phyloP scores from a whole-genome alignment of 129 eudicot species.

The Smallanthus sonchifolius region DNA sequence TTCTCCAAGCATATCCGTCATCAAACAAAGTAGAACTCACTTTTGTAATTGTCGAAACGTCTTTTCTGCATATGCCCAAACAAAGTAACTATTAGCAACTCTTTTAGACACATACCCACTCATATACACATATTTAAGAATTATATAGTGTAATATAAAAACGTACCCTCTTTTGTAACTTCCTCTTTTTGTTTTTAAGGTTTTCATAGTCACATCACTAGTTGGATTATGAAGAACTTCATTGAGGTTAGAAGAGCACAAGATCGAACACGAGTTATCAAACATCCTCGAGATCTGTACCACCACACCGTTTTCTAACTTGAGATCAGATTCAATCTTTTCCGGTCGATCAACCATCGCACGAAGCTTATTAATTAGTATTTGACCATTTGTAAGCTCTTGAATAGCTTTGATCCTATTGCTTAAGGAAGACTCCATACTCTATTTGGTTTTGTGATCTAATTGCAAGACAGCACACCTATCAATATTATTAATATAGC shows the following conservation, averaged over 20 bases:
- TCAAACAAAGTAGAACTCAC: slow-evolving; percentile 26
- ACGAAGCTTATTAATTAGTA: slow-evolving; percentile 32
- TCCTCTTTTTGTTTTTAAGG: slow-evolving; percentile 44
- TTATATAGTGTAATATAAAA: neutral
- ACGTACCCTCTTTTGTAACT: slow-evolving; percentile 62
- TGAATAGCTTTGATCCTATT: slow-evolving; percentile 30
- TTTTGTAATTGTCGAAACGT: slow-evolving; percentile 16
- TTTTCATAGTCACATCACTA: neutral
- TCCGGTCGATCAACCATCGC: slow-evolving; percentile 9
- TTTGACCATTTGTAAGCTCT: slow-evolving; percentile 41
- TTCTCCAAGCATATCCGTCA: slow-evolving; percentile 81
- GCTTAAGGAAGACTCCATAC: slow-evolving; percentile 31
- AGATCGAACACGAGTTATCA: slow-evolving; percentile 27
- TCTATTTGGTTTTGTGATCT: slow-evolving; percentile 10
- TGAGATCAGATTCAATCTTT: slow-evolving; percentile 9
- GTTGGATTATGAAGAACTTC: slow-evolving; percentile 24
- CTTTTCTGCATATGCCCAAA: slow-evolving; percentile 36
- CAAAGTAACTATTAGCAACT: neutral
- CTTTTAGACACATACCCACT: neutral
- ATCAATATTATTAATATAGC: slow-evolving; percentile 15
- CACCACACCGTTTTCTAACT: slow-evolving; percentile 30
- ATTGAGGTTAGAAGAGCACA: slow-evolving; percentile 4
- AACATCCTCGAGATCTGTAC: slow-evolving; percentile 35
- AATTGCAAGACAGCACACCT: neutral
- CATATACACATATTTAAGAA: neutral